Conservation (phyloP, 345 rosid genomes). For the Noccaea bulbosa region DNA sequence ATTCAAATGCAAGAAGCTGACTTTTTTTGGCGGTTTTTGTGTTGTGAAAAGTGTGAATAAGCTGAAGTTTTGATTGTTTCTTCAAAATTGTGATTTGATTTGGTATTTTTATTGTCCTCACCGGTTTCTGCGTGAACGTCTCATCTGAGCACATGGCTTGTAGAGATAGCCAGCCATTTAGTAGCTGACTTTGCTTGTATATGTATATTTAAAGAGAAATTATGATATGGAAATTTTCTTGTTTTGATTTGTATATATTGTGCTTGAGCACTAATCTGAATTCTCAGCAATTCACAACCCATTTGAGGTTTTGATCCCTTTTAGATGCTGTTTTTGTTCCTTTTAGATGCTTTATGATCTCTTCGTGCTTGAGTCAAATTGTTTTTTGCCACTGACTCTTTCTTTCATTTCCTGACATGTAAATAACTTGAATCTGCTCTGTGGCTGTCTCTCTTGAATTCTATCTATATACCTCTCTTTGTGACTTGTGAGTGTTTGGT, state of each 20-base stretch:
- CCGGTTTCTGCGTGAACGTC: slow-evolving; percentile 30
- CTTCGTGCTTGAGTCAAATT: slow-evolving; percentile 41
- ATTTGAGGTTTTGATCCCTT: slow-evolving; percentile 9
- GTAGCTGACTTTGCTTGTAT: slow-evolving; percentile 30
- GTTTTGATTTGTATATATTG: slow-evolving; percentile 25
- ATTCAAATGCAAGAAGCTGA: slow-evolving; percentile 30
- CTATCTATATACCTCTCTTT: background rate
- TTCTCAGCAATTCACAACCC: background rate
- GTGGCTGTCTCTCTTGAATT: slow-evolving; percentile 12
- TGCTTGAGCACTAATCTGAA: slow-evolving; percentile 43
- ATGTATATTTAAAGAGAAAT: background rate
- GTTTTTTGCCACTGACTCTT: slow-evolving; percentile 27
- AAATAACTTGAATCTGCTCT: slow-evolving; percentile 2
- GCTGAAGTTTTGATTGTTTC: slow-evolving; percentile 32
- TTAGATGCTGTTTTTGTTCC: background rate
- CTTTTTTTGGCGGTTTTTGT: background rate
- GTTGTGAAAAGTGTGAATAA: slow-evolving; percentile 3
- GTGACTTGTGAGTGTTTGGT: background rate
- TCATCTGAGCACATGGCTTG: slow-evolving; percentile 39
- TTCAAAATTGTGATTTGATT: slow-evolving; percentile 18
- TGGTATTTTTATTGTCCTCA: slow-evolving; percentile 1
- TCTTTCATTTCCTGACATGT: slow-evolving; percentile 15
- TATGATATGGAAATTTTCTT: slow-evolving; percentile 27
- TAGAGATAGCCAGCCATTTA: slow-evolving; percentile 30
- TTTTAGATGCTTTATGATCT: slow-evolving; percentile 21